Conservation (phyloP, 495 filamentous ascomycete genomes). For the Penicillium lividum region DNA sequence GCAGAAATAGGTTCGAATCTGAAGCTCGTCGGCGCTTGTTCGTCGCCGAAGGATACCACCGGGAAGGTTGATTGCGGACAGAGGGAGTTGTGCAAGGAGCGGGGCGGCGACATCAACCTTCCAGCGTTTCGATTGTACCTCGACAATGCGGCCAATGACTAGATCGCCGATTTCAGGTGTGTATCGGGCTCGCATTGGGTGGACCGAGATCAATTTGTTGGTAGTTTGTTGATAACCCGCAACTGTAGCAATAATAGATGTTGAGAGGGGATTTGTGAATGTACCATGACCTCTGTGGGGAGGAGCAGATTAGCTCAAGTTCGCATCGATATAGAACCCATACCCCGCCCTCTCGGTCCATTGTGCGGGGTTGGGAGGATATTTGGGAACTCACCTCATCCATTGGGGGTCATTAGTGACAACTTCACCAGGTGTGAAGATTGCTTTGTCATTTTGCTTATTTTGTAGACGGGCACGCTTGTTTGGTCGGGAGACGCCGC, state of each 20-base stretch:
- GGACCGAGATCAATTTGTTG: conserved; percentile 92
- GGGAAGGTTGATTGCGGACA: conserved; percentile 89
- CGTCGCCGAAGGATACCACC: conserved; percentile 89
- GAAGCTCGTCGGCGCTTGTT: conserved; percentile 91
- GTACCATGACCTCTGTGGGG: conserved; percentile 75
- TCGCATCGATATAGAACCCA: not conserved
- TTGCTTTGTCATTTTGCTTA: conserved; percentile 39
- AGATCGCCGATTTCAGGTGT: conserved; percentile 94
- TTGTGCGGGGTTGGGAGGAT: not conserved
- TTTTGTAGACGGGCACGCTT: conserved; percentile 42
- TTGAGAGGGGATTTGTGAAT: conserved; percentile 58
- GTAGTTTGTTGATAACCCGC: conserved; percentile 85
- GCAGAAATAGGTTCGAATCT: conserved; percentile 88
- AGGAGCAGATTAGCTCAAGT: conserved; percentile 15
- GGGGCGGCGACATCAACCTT: conserved; percentile 88
- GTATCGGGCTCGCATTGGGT: conserved; percentile 89
- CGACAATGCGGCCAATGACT: conserved; percentile 88
- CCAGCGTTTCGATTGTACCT: conserved; percentile 89
- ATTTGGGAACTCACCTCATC: conserved; percentile 69
- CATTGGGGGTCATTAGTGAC: conserved; percentile 92
- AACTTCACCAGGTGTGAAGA: conserved; percentile 87
- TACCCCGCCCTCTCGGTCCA: conserved; percentile 9
- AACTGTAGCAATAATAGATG: conserved; percentile 79
- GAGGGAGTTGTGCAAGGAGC: conserved; percentile 76
- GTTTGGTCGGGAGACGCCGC: conserved; percentile 35